Evolutionary conservation across 2,329 filamentous ascomycete genomes (phyloP).

Genomic region (Penicillium aurantiogriseum): DNA sequence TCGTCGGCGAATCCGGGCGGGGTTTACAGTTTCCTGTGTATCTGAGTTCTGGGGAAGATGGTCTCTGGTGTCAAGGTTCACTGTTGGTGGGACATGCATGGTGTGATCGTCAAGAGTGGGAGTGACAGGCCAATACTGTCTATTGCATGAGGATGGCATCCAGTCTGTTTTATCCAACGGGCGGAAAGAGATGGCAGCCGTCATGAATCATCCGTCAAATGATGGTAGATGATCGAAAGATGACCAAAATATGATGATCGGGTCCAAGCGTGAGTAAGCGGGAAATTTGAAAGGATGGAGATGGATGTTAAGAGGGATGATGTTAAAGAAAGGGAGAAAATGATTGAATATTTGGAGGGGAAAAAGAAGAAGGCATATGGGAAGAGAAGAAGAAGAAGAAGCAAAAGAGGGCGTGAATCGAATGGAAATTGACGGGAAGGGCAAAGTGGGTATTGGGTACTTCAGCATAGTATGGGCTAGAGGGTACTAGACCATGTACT

Average conservation of each 20-base stretch:
- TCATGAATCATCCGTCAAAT: slow-evolving; percentile 15
- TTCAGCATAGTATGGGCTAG: slow-evolving; percentile 7
- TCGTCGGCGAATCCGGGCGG: slow-evolving; percentile 34
- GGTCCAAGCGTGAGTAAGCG: background rate
- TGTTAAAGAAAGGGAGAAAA: slow-evolving; percentile 15
- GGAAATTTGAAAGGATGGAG: slow-evolving; percentile 8
- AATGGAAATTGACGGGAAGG: slow-evolving; percentile 16
- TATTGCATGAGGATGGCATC: slow-evolving; percentile 37
- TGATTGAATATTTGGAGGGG: background rate
- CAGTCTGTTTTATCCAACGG: slow-evolving; percentile 25
- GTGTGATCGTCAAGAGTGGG: slow-evolving; percentile 25
- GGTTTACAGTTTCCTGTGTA: slow-evolving; percentile 13
- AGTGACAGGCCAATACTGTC: slow-evolving; percentile 27
- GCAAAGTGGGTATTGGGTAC: slow-evolving; percentile 21
- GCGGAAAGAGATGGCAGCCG: slow-evolving; percentile 15
- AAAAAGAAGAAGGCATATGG: slow-evolving; percentile 9
- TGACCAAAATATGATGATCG: background rate
- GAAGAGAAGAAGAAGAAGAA: slow-evolving; percentile 14
- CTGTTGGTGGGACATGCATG: slow-evolving; percentile 29
- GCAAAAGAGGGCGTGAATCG: slow-evolving; percentile 21
- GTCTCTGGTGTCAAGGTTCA: slow-evolving; percentile 23
- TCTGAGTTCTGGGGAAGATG: slow-evolving; percentile 23
- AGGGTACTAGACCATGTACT: slow-evolving; percentile 6
- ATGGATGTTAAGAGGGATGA: slow-evolving; percentile 6
- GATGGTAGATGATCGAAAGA: background rate